phyloP scores from a whole-genome alignment of 352 stramenopile genomes.

The Globisporangium apiculatum region DNA sequence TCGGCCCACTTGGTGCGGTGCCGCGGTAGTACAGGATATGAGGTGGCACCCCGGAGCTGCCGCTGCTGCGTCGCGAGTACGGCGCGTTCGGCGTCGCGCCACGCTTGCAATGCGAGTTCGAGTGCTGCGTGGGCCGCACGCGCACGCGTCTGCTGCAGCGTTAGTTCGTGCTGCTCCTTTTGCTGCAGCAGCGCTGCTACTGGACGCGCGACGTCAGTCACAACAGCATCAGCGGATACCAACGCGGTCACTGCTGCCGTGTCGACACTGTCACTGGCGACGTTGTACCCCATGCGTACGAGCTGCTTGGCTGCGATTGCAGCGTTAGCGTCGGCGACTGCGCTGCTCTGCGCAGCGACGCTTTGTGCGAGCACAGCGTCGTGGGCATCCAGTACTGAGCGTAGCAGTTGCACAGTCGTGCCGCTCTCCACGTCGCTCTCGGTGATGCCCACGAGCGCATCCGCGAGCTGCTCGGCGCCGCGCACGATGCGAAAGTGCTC shows the following conservation, averaged over 20 bases:
- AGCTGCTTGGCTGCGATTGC: slow-evolving; percentile 36
- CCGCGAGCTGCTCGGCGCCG: slow-evolving; percentile 39
- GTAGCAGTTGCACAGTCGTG: slow-evolving; percentile 30
- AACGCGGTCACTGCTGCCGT: not conserved
- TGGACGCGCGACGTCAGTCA: not conserved
- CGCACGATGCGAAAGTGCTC: slow-evolving; percentile 79
- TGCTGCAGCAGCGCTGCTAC: slow-evolving; percentile 33
- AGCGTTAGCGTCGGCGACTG: slow-evolving; percentile 39
- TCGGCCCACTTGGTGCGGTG: slow-evolving; percentile 62
- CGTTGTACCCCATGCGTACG: slow-evolving; percentile 58
- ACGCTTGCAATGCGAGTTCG: slow-evolving; percentile 60
- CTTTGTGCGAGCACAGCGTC: slow-evolving; percentile 35
- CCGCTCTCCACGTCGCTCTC: slow-evolving; percentile 64
- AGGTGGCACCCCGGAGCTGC: slow-evolving; percentile 34
- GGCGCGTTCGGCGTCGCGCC: slow-evolving; percentile 64
- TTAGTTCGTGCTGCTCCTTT: slow-evolving; percentile 45
- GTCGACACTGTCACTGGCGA: not conserved
- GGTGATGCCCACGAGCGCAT: slow-evolving; percentile 44
- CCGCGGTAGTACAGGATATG: slow-evolving; percentile 36
- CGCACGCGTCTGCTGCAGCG: slow-evolving; percentile 41
- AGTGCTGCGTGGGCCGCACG: slow-evolving; percentile 44
- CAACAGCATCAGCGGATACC: too few relatives aligned
- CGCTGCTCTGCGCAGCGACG: slow-evolving; percentile 26
- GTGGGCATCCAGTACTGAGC: slow-evolving; percentile 32
- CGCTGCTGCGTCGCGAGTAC: slow-evolving; percentile 40